phyloP scores from a whole-genome alignment of 345 rosid species.

The Eucalyptus cloeziana region DNA sequence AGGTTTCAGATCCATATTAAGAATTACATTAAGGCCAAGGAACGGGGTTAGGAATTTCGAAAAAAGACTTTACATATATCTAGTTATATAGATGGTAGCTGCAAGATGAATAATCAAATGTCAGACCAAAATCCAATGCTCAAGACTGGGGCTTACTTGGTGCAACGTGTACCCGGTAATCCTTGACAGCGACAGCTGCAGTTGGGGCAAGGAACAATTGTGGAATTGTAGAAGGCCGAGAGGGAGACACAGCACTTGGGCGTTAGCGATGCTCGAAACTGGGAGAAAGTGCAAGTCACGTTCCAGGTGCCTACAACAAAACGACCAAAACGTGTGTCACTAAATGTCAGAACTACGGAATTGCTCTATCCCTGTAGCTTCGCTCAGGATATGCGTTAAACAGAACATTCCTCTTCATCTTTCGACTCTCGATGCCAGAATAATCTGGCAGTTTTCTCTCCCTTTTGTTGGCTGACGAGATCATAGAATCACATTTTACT shows the following conservation, averaged over 20 bases:
- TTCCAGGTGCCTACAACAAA: slow-evolving; percentile 59
- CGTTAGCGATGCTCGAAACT: slow-evolving; percentile 35
- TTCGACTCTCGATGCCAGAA: background rate
- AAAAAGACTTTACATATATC: background rate
- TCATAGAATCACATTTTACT: background rate
- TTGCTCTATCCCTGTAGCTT: background rate
- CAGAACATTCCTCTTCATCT: background rate
- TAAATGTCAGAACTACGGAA: background rate
- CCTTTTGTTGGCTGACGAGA: background rate
- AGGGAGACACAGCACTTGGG: slow-evolving; percentile 88
- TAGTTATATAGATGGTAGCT: background rate
- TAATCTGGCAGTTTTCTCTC: background rate
- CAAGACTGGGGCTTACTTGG: slow-evolving; percentile 2
- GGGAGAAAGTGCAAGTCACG: slow-evolving; percentile 60
- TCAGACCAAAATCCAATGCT: background rate
- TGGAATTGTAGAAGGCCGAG: slow-evolving; percentile 56
- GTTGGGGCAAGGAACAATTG: slow-evolving; percentile 56
- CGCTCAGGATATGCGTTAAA: background rate
- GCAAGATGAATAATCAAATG: background rate
- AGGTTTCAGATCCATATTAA: background rate
- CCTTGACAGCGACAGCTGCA: slow-evolving; percentile 74
- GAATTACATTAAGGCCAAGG: background rate
- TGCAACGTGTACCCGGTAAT: slow-evolving; percentile 25
- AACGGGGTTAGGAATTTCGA: background rate
- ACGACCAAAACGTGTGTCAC: background rate